A percentile compares a stretch with the other conserved stretches of the same genome.
phyloP scores from a whole-genome alignment of 1,139 yeast genomes.

The Blastobotrys persicus region DNA sequence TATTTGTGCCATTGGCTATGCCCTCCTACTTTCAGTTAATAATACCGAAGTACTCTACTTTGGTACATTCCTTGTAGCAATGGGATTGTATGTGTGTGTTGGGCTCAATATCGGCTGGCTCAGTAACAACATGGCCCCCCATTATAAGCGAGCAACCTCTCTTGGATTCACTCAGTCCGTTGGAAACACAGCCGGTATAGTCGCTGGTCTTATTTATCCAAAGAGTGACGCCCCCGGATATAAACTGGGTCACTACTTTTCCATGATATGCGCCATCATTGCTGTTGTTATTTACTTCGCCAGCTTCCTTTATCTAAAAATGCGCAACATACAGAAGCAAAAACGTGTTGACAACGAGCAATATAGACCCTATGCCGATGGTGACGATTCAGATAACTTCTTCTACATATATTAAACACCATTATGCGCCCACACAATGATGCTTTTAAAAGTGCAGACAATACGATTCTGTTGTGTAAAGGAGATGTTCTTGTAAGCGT shows the following conservation, averaged over 20 bases:
- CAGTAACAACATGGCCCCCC: constrained; percentile 36
- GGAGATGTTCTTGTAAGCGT: too few relatives aligned
- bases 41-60: constrained; percentile 31
- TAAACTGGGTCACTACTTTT: constrained; percentile 40
- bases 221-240: constrained; percentile 35
- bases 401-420: constrained; percentile 17
- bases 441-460: too few relatives aligned
- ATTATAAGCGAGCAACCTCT: constrained; percentile 38
- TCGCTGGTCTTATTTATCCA: constrained; percentile 44
- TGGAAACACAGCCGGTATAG: constrained; percentile 46
- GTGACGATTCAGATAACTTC: constrained; percentile 19
- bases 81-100: constrained; percentile 35
- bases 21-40: constrained; percentile 30
- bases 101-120: constrained; percentile 35
- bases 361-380: constrained; percentile 17
- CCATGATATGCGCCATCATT: constrained; percentile 38
- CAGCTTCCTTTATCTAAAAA: constrained; percentile 9
- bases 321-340: constrained; percentile 14
- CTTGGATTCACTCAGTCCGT: constrained; percentile 42
- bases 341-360: constrained; percentile 9
- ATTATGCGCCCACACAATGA: too few relatives aligned
- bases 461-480: too few relatives aligned
- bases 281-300: constrained; percentile 14
- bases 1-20: constrained; percentile 33
- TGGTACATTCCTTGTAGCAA: constrained; percentile 34